Evolutionary conservation across 2,329 filamentous ascomycete species (phyloP), one percentile per base, ranked within the genome.

Genomic region (Cryphonectria radicalis): DNA sequence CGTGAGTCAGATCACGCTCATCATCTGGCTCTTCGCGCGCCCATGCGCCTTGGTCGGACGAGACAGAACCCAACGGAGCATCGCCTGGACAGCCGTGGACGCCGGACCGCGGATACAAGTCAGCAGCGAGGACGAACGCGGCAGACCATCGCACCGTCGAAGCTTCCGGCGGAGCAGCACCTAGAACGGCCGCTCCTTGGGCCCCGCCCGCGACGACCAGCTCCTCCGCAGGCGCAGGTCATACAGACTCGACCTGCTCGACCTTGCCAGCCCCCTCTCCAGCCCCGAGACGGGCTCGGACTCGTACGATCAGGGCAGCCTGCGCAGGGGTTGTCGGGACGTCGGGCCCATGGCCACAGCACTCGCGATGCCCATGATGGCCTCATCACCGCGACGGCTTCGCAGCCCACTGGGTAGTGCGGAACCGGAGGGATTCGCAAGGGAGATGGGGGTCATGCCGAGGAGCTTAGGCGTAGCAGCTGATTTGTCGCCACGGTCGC

Each of bases 1-100:
- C 37, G 79, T 81, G 22, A 75, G 74, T 22, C 72, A 79, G 8
- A 74, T 83, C 22, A 76, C 76, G 32, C 70, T 79, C n/a, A 67
- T 81, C 35, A 76, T 82, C 55, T 77, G 79, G 60, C 72, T 79
- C 62, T 77, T 77, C 42, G 71, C 77, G 32, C 74, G 74, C 63
- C 22, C 76, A 73, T 69, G 69, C 73, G 25, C 74, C 76, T 59
- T 42, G 7, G 22, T 40, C 28, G 37, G 22, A 19, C 63, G 35
- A 42, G 32, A 46, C 35, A 35, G 17, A 22, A 13, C 46, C 35
- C 35, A 57, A 0, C 42, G 71, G 13, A 68, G 35, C 25, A 63
- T 11, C 7, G 60, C 3, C 14, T 63, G 11, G 32, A 42, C 1
- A 46, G 53, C 28, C 46, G 42, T 65, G 35, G 11, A 42, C 13